Evolutionary conservation across 2,329 filamentous ascomycete species (phyloP).

Genomic region (Diplodia corticola): DNA sequence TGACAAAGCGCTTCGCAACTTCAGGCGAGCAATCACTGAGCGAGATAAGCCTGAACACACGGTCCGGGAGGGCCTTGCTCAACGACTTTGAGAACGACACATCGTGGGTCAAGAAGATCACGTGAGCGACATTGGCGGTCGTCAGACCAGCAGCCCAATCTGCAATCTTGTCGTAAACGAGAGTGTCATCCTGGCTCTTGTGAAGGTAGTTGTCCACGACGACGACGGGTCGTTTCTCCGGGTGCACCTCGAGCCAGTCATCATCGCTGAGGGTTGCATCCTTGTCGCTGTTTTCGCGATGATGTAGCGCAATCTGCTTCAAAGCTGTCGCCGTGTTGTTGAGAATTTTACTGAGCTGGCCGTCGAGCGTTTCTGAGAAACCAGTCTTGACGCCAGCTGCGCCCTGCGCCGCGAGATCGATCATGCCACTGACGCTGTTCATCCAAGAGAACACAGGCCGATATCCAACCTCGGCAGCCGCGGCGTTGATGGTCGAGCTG

Average conservation of each 20-base stretch:
- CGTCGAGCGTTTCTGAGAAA: slow-evolving; percentile 89
- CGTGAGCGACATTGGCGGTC: slow-evolving; percentile 85
- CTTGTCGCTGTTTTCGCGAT: slow-evolving; percentile 69
- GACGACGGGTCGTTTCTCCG: slow-evolving; percentile 77
- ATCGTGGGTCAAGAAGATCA: slow-evolving; percentile 91
- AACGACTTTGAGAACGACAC: slow-evolving; percentile 85
- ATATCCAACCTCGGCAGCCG: slow-evolving; percentile 84
- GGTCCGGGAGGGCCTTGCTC: slow-evolving; percentile 82
- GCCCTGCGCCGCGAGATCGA: slow-evolving; percentile 89
- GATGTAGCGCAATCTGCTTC: slow-evolving; percentile 71
- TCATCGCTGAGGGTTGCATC: slow-evolving; percentile 75
- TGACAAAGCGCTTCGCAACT: slow-evolving; percentile 86
- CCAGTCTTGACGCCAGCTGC: slow-evolving; percentile 93
- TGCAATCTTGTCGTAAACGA: slow-evolving; percentile 59
- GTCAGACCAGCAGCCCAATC: slow-evolving; percentile 87
- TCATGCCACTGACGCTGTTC: slow-evolving; percentile 88
- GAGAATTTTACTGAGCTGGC: slow-evolving; percentile 85
- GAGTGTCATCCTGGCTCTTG: slow-evolving; percentile 58
- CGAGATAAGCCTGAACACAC: slow-evolving; percentile 83
- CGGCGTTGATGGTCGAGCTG: slow-evolving; percentile 75
- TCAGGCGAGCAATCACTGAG: slow-evolving; percentile 81
- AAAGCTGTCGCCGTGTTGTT: slow-evolving; percentile 79
- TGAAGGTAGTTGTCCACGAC: slow-evolving; percentile 91
- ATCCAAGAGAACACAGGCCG: slow-evolving; percentile 94
- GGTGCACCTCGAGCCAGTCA: slow-evolving; percentile 86